Percentiles rank a stretch among this genome's conserved stretches.
phyloP scores from a whole-genome alignment of 306 rosid species.

The Vigna hirtella region DNA sequence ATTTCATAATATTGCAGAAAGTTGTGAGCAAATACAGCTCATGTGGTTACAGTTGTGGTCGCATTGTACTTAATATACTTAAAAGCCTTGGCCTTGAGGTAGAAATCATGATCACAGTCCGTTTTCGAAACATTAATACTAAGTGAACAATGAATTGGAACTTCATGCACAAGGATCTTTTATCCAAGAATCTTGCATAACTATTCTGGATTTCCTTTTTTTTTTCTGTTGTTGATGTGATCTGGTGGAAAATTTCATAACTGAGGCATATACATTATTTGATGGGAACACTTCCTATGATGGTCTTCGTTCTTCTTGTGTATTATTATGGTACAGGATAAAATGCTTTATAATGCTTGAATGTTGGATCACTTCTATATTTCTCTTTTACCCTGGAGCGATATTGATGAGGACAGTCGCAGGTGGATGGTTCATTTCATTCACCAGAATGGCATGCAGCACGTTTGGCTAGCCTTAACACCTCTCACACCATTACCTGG shows the following conservation, averaged over 20 bases:
- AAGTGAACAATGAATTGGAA: slow-evolving; percentile 8
- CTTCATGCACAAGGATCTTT: neutral
- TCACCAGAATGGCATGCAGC: slow-evolving; percentile 99
- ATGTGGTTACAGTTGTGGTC: neutral
- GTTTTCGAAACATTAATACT: neutral
- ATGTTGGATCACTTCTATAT: slow-evolving; percentile 42
- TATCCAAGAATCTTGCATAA: neutral
- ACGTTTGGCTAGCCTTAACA: slow-evolving; percentile 99
- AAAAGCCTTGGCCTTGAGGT: neutral
- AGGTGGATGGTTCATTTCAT: slow-evolving; percentile 99
- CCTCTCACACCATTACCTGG: slow-evolving; percentile 98
- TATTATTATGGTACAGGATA: slow-evolving; percentile 33
- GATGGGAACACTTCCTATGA: slow-evolving; percentile 24
- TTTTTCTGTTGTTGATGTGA: neutral
- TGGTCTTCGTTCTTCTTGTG: slow-evolving; percentile 24
- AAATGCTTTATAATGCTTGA: slow-evolving; percentile 42
- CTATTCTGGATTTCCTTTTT: neutral
- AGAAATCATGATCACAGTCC: neutral
- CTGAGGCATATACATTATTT: slow-evolving; percentile 25
- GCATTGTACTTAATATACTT: neutral
- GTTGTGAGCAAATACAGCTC: neutral
- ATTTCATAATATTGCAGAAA: neutral
- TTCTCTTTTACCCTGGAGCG: slow-evolving; percentile 54
- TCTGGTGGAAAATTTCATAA: slow-evolving; percentile 18
- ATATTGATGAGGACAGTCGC: slow-evolving; percentile 94